Conservation (phyloP, 139 green algal species). For the Coelastrella sp. region DNA sequence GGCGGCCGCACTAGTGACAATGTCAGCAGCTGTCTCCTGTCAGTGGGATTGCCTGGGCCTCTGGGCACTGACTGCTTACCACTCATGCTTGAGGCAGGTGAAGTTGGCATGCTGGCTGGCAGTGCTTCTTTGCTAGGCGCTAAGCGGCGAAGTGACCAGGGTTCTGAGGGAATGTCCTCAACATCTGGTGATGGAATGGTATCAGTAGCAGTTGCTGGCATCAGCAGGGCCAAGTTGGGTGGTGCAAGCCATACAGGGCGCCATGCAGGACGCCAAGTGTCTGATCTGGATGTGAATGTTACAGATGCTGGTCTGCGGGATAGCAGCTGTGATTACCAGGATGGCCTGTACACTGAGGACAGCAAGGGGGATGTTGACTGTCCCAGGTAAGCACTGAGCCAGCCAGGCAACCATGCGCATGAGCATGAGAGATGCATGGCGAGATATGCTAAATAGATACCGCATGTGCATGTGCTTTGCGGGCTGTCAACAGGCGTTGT, state of each 20-base stretch:
- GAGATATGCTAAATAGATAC: no score
- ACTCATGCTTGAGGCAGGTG: not conserved
- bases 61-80: not conserved
- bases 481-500: no score
- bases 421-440: no score
- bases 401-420: no score
- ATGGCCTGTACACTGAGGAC: not conserved
- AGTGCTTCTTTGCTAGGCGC: not conserved
- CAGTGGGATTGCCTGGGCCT: not conserved
- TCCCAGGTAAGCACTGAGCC: constrained; percentile 3
- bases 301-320: not conserved
- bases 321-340: not conserved
- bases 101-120: not conserved
- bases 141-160: not conserved
- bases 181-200: constrained; percentile 5
- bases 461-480: no score
- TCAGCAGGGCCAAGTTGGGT: not conserved
- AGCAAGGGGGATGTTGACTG: constrained; percentile 19
- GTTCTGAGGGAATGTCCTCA: not conserved
- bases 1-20: not conserved
- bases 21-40: not conserved
- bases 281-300: not conserved
- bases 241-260: not conserved
- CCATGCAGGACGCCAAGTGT: not conserved
- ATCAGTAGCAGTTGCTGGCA: not conserved